Conservation (phyloP, 495 filamentous ascomycete species). For the Penicillium taxi region DNA sequence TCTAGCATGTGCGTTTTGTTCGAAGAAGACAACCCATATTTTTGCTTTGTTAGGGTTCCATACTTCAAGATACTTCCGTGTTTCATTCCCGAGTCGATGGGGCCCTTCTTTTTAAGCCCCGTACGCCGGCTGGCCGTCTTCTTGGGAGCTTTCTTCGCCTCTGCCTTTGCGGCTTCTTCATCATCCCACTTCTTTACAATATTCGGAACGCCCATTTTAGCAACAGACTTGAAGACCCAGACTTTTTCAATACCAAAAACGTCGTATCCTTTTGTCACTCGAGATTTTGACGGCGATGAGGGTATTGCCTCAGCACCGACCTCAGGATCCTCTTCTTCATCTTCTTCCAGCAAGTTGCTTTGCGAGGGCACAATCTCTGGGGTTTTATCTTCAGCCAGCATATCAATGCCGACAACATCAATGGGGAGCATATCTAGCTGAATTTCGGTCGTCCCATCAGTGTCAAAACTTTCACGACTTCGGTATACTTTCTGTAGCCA, state of each 20-base stretch:
- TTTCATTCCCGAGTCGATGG: constrained; percentile 39
- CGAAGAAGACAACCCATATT: constrained; percentile 24
- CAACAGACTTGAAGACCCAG: constrained; percentile 71
- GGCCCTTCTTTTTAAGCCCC: constrained; percentile 34
- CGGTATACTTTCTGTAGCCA: constrained; percentile 52
- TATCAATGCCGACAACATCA: constrained; percentile 68
- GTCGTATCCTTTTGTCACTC: constrained; percentile 58
- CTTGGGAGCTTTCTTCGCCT: constrained; percentile 21
- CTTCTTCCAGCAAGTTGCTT: not conserved
- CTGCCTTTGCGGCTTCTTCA: constrained; percentile 31
- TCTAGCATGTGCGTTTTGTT: constrained; percentile 29
- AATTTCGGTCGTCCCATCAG: constrained; percentile 67
- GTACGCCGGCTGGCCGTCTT: constrained; percentile 25
- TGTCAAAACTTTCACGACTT: constrained; percentile 58
- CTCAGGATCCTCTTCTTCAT: constrained; percentile 47
- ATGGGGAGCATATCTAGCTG: constrained; percentile 69
- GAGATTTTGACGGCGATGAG: constrained; percentile 17
- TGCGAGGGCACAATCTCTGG: constrained; percentile 31
- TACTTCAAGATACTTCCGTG: constrained; percentile 41
- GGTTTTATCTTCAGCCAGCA: constrained; percentile 59
- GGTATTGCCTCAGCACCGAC: constrained; percentile 21
- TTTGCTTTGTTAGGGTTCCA: constrained; percentile 37
- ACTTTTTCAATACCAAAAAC: constrained; percentile 55
- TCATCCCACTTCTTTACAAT: constrained; percentile 74
- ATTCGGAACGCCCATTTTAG: constrained; percentile 60